Percentiles rank a stretch among this genome's conserved stretches.
Evolutionary conservation across 2,329 filamentous ascomycete species (phyloP).

Genomic region (Pseudogymnoascus sp.): DNA sequence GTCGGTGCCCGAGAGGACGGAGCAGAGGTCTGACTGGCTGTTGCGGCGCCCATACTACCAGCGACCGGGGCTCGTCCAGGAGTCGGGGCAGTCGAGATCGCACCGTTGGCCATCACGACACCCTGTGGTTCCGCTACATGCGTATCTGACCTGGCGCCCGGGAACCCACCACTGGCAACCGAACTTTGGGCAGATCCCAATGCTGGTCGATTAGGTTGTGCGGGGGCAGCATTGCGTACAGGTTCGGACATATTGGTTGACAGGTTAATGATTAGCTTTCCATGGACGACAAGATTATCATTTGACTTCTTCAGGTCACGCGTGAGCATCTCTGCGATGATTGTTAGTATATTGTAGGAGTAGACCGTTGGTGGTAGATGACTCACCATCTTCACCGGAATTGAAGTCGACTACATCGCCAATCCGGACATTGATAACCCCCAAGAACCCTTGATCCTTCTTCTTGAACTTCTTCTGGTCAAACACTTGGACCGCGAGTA

Average conservation of each 20-base stretch:
- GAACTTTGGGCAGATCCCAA: conserved; percentile 26
- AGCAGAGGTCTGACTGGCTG: conserved; percentile 14
- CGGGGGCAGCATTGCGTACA: conserved; percentile 37
- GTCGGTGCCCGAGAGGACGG: conserved; percentile 26
- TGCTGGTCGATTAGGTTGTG: conserved; percentile 21
- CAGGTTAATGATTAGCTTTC: conserved; percentile 92
- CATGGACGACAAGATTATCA: conserved; percentile 94
- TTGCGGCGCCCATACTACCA: conserved; percentile 23
- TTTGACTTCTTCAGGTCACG: conserved; percentile 95
- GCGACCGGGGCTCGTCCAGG: conserved; percentile 28
- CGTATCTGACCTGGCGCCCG: conserved; percentile 23
- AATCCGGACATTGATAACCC: conserved; percentile 93
- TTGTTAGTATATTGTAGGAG: conserved; percentile 9
- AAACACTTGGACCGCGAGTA: conserved; percentile 95
- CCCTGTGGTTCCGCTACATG: conserved; percentile 16
- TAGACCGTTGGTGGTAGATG: conserved; percentile 9
- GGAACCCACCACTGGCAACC: conserved; percentile 18
- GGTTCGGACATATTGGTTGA: conserved; percentile 80
- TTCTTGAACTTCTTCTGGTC: conserved; percentile 99
- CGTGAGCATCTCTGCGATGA: conserved; percentile 77
- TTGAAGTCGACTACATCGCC: conserved; percentile 90
- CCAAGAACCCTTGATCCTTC: conserved; percentile 98
- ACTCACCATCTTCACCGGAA: conserved; percentile 80
- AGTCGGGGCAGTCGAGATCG: conserved; percentile 23
- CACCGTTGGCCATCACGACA: conserved; percentile 25